Evolutionary conservation across 2,329 filamentous ascomycete species (phyloP).

Genomic region (Fusarium piperis): DNA sequence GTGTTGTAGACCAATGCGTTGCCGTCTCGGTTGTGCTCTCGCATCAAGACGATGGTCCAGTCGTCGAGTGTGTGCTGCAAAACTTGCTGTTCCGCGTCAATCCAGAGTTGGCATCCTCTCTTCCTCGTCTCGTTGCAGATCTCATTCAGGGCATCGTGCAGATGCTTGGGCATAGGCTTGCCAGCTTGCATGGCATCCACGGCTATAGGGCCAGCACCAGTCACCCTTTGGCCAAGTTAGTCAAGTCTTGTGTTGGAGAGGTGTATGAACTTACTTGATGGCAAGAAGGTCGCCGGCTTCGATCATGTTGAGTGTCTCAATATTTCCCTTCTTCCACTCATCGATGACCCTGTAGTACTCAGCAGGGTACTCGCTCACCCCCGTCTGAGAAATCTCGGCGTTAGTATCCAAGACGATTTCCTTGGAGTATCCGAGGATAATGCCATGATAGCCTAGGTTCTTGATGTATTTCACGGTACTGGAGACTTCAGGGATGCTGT

Average conservation of each 20-base stretch:
- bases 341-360: slow-evolving; percentile 43
- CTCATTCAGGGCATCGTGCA: slow-evolving; percentile 52
- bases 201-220: slow-evolving; percentile 53
- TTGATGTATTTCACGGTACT: slow-evolving; percentile 57
- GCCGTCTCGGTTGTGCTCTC: slow-evolving; percentile 49
- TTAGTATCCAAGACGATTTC: slow-evolving; percentile 53
- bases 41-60: slow-evolving; percentile 48
- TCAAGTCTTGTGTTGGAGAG: accelerated
- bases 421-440: slow-evolving; percentile 63
- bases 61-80: slow-evolving; percentile 51
- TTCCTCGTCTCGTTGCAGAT: slow-evolving; percentile 49
- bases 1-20: slow-evolving; percentile 56
- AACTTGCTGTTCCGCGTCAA: slow-evolving; percentile 58
- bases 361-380: slow-evolving; percentile 8
- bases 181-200: slow-evolving; percentile 49
- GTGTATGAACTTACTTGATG: slow-evolving; percentile 57
- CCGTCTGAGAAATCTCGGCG: slow-evolving; percentile 22
- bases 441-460: slow-evolving; percentile 60
- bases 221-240: slow-evolving; percentile 44
- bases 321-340: slow-evolving; percentile 62
- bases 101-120: slow-evolving; percentile 52
- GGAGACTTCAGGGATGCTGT: slow-evolving; percentile 57
- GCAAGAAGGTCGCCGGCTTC: slow-evolving; percentile 65
- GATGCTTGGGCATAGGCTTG: slow-evolving; percentile 47
- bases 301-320: slow-evolving; percentile 63